Conservation (phyloP, 176 grass and related monocot genomes). For the Ampelocalamus luodianensis region DNA sequence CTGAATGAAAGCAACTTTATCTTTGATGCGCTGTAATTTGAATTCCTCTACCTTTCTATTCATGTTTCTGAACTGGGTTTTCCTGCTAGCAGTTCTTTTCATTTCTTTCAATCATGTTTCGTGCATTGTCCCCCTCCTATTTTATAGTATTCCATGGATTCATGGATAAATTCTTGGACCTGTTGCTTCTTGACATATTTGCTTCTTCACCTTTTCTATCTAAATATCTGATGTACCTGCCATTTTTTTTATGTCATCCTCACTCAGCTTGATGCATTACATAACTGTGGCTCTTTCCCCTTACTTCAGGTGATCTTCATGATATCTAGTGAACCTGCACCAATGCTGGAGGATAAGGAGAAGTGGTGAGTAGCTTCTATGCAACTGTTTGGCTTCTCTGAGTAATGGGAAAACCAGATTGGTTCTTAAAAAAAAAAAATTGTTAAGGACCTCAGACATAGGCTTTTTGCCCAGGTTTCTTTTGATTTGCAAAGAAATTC, state of each 20-base stretch:
- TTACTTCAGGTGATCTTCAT: constrained; percentile 90
- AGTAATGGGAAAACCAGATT: neutral
- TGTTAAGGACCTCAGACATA: constrained; percentile 29
- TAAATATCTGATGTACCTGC: constrained; percentile 21
- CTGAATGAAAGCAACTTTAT: constrained; percentile 28
- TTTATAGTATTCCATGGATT: constrained; percentile 12
- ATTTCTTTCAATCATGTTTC: constrained; percentile 14
- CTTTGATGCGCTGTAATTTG: constrained; percentile 28
- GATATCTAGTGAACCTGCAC: constrained; percentile 98
- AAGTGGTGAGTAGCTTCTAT: constrained; percentile 63
- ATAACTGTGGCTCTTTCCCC: constrained; percentile 6
- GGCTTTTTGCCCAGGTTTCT: constrained; percentile 12
- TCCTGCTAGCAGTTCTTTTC: constrained; percentile 31
- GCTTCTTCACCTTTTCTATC: constrained; percentile 24
- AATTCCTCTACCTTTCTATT: neutral
- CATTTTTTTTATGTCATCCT: constrained; percentile 22
- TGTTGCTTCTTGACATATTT: constrained; percentile 21
- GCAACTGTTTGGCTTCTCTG: constrained; percentile 27
- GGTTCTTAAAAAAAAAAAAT: neutral
- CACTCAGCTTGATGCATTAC: constrained; percentile 17
- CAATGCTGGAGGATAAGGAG: constrained; percentile 99
- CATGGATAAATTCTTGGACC: neutral
- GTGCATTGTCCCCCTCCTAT: neutral
- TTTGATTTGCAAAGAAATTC: constrained; percentile 30
- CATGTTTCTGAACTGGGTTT: neutral